These are phyloP conservation scores for Terana coerulea DNA, from an alignment of 768 basidiomycete species.

Conservation along the genomic window DNA sequence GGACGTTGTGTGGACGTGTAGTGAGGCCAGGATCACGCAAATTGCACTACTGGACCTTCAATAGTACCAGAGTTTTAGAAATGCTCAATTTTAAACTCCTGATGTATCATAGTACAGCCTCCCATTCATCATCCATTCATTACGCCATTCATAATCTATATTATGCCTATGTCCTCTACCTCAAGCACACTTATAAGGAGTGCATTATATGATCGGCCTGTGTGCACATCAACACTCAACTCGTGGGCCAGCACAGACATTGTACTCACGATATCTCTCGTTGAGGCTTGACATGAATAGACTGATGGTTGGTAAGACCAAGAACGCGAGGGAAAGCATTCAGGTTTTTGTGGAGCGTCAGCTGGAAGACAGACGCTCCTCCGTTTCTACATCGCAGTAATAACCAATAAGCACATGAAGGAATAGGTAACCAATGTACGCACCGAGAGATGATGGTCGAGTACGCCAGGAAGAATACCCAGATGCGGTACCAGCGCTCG, in stretches of 20 bases:
- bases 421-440: constrained; percentile 29
- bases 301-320: constrained; percentile 78
- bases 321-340: constrained; percentile 92
- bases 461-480: constrained; percentile 97
- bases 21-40: no score
- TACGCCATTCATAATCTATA: no score
- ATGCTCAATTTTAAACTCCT: no score
- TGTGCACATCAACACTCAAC: no score
- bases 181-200: no score
- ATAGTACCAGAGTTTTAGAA: no score
- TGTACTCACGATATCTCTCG: constrained; percentile 42
- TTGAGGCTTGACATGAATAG: constrained; percentile 64
- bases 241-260: neutral
- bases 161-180: no score
- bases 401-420: constrained; percentile 70
- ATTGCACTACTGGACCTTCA: no score
- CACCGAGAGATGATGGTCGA: constrained; percentile 79
- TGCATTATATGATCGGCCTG: no score
- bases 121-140: no score
- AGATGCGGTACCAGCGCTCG: constrained; percentile 90
- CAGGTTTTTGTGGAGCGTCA: constrained; percentile 97
- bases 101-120: no score
- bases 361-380: constrained; percentile 89
- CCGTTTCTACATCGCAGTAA: constrained; percentile 62
- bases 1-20: no score